Evolutionary conservation across 2,329 filamentous ascomycete species (phyloP), one percentile per base, ranked within the genome.

Genomic region (Gaeumannomyces sp.): DNA sequence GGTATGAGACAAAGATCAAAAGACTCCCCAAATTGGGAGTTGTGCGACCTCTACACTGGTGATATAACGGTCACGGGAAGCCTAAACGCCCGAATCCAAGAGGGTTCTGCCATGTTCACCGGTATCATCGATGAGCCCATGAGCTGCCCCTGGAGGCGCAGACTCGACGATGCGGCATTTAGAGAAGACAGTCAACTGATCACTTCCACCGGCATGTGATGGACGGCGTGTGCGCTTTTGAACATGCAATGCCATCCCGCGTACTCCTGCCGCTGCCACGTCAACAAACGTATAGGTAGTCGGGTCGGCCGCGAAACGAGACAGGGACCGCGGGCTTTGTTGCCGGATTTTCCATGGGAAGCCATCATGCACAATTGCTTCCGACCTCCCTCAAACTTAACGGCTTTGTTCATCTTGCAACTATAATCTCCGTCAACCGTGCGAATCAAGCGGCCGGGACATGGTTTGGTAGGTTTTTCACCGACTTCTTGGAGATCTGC

Each of bases 311-410:
- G 6, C 45, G 22, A 53, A n/a, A 53, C 22, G 8, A n/a, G 22
- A 7, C 45, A 53, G 45, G 6, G 45, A 53, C 45, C 45, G 45
- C 45, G 4, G 45, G 1, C 4, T 53, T 53, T 53, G 45, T 53
- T 53, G 45, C 45, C 45, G 45, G 19, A 53, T 53, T 53, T 53
- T 53, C 69, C 70, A 71, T 71, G 59, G 68, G 67, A 70, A 70
- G 64, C 65, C 61, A 67, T 71, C 70, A 66, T 65, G 13, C 65
- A 57, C 67, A 63, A 56, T 29, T 25, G 60, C 59, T 62, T 71
- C 69, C 66, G 66, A 57, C 65, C 65, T 67, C 70, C 70, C 67
- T 71, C 70, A 71, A 71, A 71, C 70, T 69, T 68, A 69, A 68
- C 69, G 69, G 61, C 60, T 64, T 35, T 50, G 13, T 66, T 68